A percentile compares a stretch with the other conserved stretches of the same genome.
Evolutionary conservation across 2,329 filamentous ascomycete species (phyloP).

Genomic region (Aschersonia sp.): DNA sequence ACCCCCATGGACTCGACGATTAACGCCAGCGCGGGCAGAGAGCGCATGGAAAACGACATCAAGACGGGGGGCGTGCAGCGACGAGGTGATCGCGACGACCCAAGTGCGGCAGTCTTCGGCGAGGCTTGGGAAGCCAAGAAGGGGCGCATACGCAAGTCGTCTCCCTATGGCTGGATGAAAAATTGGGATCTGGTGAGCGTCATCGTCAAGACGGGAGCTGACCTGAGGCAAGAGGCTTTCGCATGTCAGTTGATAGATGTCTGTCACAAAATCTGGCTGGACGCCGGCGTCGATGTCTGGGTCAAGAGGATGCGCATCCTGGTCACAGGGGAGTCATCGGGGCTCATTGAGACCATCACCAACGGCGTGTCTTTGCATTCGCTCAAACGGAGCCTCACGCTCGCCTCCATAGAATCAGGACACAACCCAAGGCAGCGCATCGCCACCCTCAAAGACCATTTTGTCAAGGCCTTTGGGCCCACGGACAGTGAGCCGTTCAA

Average conservation of each 20-base stretch:
- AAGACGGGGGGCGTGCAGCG: slow-evolving; percentile 74
- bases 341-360: slow-evolving; percentile 76
- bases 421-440: slow-evolving; percentile 62
- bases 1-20: slow-evolving; percentile 34
- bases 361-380: slow-evolving; percentile 81
- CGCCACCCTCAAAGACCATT: slow-evolving; percentile 70
- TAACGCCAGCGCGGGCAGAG: slow-evolving; percentile 60
- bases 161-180: slow-evolving; percentile 78
- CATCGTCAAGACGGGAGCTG: slow-evolving; percentile 76
- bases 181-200: slow-evolving; percentile 82
- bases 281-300: slow-evolving; percentile 66
- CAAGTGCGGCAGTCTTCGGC: slow-evolving; percentile 73
- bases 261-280: slow-evolving; percentile 70
- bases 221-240: slow-evolving; percentile 74
- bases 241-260: slow-evolving; percentile 74
- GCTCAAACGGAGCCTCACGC: slow-evolving; percentile 66
- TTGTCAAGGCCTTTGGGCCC: slow-evolving; percentile 63
- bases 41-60: slow-evolving; percentile 79
- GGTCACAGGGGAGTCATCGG: slow-evolving; percentile 72
- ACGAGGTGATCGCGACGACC: slow-evolving; percentile 71
- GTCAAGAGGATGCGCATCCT: slow-evolving; percentile 79
- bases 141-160: slow-evolving; percentile 69
- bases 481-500: slow-evolving; percentile 54
- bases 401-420: slow-evolving; percentile 59
- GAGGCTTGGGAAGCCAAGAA: slow-evolving; percentile 78